These are phyloP conservation scores for Protomyces inouyei DNA, from an alignment of 1,139 yeast genomes.

Conservation along the genomic window DNA sequence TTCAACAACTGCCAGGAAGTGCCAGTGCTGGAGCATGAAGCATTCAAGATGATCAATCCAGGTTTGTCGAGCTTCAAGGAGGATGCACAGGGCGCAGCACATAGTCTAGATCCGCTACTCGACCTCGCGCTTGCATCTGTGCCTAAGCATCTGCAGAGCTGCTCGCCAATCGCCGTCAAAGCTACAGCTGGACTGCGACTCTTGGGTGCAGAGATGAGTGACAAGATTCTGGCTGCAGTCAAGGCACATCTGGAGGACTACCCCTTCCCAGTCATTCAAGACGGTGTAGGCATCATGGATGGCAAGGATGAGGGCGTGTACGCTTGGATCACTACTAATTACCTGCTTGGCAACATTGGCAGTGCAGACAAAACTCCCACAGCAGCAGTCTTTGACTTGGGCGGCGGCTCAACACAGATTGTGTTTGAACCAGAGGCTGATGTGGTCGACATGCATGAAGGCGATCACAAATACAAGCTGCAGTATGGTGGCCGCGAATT, in stretches of 20 bases:
- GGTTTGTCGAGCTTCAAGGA: conserved; percentile 69
- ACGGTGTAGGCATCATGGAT: conserved; percentile 87
- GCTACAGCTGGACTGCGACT: conserved; percentile 97
- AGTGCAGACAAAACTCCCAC: conserved; percentile 57
- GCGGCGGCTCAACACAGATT: conserved; percentile 98
- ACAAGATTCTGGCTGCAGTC: conserved; percentile 68
- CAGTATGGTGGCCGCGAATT: conserved; percentile 76
- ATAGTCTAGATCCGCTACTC: conserved; percentile 74
- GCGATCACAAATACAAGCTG: conserved; percentile 81
- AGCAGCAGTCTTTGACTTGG: conserved; percentile 94
- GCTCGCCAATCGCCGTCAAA: conserved; percentile 92
- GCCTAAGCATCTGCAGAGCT: conserved; percentile 64
- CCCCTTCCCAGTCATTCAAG: conserved; percentile 88
- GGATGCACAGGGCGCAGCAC: conserved; percentile 79
- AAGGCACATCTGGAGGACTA: conserved; percentile 65
- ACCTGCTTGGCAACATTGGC: conserved; percentile 86
- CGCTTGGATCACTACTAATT: conserved; percentile 97
- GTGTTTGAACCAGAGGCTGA: conserved; percentile 84
- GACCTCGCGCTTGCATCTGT: conserved; percentile 67
- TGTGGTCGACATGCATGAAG: conserved; percentile 47
- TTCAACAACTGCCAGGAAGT: conserved; percentile 81
- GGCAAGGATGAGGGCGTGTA: conserved; percentile 98
- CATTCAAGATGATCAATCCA: conserved; percentile 81
- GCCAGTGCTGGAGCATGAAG: conserved; percentile 70
- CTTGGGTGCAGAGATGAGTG: conserved; percentile 69